Percentiles rank a stretch among this genome's conserved stretches.
Evolutionary conservation across 495 filamentous ascomycete species (phyloP).

Genomic region (Podospora fimiseda): DNA sequence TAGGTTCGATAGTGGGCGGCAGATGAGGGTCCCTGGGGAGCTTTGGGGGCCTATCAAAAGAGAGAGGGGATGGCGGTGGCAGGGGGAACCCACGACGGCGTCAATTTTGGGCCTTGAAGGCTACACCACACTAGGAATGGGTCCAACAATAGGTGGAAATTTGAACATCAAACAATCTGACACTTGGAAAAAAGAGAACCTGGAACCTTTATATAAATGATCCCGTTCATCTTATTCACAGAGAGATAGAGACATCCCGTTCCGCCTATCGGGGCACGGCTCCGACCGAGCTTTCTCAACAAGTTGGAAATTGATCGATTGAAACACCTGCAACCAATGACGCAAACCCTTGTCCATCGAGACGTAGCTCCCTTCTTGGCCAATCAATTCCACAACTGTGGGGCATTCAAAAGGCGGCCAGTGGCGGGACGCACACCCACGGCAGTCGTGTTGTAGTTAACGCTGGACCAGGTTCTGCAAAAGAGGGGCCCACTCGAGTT

Average conservation of each 20-base stretch:
- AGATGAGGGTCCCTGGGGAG: background rate
- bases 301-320: background rate
- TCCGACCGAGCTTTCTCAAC: no score
- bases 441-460: background rate
- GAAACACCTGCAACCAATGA: background rate
- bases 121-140: slow-evolving; percentile 5
- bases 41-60: background rate
- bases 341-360: background rate
- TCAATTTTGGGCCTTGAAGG: slow-evolving; percentile 2
- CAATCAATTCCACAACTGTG: no score
- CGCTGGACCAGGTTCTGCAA: background rate
- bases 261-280: background rate
- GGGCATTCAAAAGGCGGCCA: no score
- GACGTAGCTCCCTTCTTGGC: background rate
- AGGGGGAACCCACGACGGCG: slow-evolving; percentile 4
- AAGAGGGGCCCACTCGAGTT: background rate
- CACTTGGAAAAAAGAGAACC: background rate
- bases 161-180: background rate
- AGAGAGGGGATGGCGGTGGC: background rate
- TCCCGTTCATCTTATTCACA: no score
- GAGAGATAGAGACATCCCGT: no score
- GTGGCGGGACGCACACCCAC: background rate
- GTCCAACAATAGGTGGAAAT: background rate
- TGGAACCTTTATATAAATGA: no score
- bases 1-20: background rate